These are phyloP conservation scores for Collybia nuda DNA, from an alignment of 768 basidiomycete species.

Conservation along the genomic window DNA sequence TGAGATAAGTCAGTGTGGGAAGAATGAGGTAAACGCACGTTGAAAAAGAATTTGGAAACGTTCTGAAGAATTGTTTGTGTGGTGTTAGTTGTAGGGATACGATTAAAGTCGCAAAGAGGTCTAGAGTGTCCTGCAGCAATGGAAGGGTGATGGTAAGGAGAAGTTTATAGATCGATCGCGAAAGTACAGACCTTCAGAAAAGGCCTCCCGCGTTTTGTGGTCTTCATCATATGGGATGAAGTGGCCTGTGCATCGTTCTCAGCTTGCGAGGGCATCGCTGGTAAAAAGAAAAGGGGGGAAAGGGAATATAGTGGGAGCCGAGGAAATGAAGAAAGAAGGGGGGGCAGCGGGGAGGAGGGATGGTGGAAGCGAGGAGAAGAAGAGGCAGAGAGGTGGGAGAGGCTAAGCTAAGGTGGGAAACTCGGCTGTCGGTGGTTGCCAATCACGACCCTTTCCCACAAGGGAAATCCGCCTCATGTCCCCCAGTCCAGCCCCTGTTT, in stretches of 20 bases:
- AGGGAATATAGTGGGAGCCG: conserved; percentile 27
- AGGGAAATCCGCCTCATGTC: conserved; percentile 35
- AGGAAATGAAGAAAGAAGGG: conserved; percentile 50
- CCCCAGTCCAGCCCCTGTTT: conserved; percentile 23
- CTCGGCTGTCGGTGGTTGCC: conserved; percentile 36
- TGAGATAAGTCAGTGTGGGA: conserved; percentile 11
- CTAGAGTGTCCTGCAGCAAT: conserved; percentile 82
- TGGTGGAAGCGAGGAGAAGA: conserved; percentile 25
- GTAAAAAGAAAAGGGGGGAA: conserved; percentile 14
- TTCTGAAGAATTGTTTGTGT: conserved; percentile 96
- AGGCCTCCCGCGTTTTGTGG: conserved; percentile 91
- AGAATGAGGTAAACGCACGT: conserved; percentile 61
- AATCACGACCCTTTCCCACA: conserved; percentile 43
- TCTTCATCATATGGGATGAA: conserved; percentile 98
- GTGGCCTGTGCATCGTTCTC: conserved; percentile 53
- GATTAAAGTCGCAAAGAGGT: conserved; percentile 95
- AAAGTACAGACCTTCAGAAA: conserved; percentile 74
- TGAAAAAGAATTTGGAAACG: conserved; percentile 91
- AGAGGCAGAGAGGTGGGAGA: conserved; percentile 24
- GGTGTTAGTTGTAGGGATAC: conserved; percentile 87
- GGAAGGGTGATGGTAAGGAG: conserved; percentile 1
- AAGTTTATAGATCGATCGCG: conserved; percentile 8
- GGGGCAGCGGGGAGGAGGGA: conserved; percentile 19
- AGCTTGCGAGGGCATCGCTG: conserved; percentile 35
- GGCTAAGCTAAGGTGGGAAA: conserved; percentile 32